phyloP scores from a whole-genome alignment of 75 land plant genomes.

The Pinus albicaulis region DNA sequence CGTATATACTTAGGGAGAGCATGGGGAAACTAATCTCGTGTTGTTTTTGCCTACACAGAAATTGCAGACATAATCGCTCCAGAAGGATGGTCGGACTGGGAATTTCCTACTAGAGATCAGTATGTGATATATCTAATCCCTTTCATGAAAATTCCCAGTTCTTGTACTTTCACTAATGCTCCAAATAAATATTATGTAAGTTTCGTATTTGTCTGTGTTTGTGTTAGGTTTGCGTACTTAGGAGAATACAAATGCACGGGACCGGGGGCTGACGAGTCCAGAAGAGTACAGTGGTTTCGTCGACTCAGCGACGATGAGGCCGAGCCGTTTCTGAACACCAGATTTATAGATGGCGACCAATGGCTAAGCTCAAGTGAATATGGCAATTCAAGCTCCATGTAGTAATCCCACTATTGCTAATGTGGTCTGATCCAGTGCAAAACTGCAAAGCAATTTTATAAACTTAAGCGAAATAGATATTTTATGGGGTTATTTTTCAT shows the following conservation, averaged over 20 bases:
- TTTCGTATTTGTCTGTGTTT: not conserved
- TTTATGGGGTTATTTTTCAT: too few relatives aligned
- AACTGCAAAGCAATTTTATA: too few relatives aligned
- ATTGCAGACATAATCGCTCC: conserved; percentile 56
- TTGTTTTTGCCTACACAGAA: conserved; percentile 49
- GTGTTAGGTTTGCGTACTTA: conserved; percentile 19
- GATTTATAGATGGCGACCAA: conserved; percentile 24
- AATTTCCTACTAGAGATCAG: conserved; percentile 15
- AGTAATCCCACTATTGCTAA: too few relatives aligned
- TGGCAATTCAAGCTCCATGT: too few relatives aligned
- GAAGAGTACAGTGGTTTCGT: conserved; percentile 21
- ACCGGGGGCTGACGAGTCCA: conserved; percentile 14
- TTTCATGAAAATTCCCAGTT: not conserved
- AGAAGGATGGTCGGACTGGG: conserved; percentile 60
- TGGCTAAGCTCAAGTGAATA: not conserved
- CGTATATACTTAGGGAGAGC: conserved; percentile 52
- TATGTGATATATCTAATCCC: conserved; percentile 1
- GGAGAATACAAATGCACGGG: conserved; percentile 27
- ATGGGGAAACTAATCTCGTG: conserved; percentile 68
- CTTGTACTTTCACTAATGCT: not conserved
- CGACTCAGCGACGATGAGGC: conserved; percentile 22
- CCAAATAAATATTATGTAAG: not conserved
- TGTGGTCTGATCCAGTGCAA: too few relatives aligned
- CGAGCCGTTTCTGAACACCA: conserved; percentile 13
- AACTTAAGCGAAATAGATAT: too few relatives aligned